phyloP scores from a whole-genome alignment of 352 stramenopile species.

The Globisporangium paroecandrum region DNA sequence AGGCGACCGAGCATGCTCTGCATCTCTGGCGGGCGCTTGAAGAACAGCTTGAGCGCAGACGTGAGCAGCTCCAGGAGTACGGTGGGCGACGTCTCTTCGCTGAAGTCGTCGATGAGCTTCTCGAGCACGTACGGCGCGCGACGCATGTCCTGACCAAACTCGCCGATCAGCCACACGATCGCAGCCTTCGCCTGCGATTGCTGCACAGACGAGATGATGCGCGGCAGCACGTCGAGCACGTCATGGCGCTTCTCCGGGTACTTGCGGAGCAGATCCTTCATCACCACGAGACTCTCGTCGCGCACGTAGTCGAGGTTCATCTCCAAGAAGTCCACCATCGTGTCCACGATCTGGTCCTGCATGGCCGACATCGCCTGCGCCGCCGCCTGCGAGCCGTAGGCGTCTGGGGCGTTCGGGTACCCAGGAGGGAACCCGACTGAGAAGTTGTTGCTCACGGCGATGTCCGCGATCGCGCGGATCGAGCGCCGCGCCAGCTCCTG shows the following conservation, averaged over 20 bases:
- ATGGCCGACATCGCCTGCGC: slow-evolving; percentile 65
- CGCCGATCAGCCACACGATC: slow-evolving; percentile 95
- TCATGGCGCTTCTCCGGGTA: slow-evolving; percentile 93
- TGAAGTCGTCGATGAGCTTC: slow-evolving; percentile 93
- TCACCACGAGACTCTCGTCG: slow-evolving; percentile 94
- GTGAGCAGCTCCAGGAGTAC: slow-evolving; percentile 95
- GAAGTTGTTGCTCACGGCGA: slow-evolving; percentile 87
- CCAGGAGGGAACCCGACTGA: slow-evolving; percentile 33
- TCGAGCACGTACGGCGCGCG: slow-evolving; percentile 97
- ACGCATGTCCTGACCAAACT: slow-evolving; percentile 92
- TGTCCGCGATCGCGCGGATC: slow-evolving; percentile 92
- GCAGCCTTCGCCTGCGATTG: slow-evolving; percentile 89
- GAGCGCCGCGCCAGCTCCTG: slow-evolving; percentile 89
- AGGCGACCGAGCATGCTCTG: slow-evolving; percentile 96
- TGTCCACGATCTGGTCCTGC: slow-evolving; percentile 88
- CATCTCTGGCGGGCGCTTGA: slow-evolving; percentile 96
- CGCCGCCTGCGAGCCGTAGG: slow-evolving; percentile 65
- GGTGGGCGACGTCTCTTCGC: slow-evolving; percentile 78
- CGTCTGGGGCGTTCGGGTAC: slow-evolving; percentile 50
- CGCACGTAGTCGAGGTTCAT: slow-evolving; percentile 96
- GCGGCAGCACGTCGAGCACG: slow-evolving; percentile 82
- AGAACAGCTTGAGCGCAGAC: slow-evolving; percentile 98
- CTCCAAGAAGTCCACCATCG: slow-evolving; percentile 96
- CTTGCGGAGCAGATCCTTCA: slow-evolving; percentile 95
- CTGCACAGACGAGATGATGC: slow-evolving; percentile 71